Evolutionary conservation across 2,329 filamentous ascomycete species (phyloP).

Genomic region (Colletotrichum karsti): DNA sequence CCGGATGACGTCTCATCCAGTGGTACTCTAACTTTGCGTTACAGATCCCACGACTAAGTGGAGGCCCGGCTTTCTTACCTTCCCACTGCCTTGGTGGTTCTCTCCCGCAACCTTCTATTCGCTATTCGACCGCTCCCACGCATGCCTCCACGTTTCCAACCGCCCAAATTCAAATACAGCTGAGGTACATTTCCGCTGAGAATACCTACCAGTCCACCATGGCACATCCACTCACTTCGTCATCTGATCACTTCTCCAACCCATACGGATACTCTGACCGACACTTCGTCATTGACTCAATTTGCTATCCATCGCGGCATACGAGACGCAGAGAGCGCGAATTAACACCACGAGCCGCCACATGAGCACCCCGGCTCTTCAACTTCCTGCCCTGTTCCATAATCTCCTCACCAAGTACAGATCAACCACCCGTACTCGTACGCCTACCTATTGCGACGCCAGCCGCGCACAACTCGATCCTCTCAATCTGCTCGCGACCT

Average conservation of each 20-base stretch:
- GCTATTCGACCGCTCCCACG: neutral
- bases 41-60: neutral
- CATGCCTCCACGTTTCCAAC: slow-evolving; percentile 6
- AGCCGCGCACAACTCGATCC: slow-evolving; percentile 6
- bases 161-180: neutral
- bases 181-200: slow-evolving; percentile 5
- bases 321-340: slow-evolving; percentile 10
- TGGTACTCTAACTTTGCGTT: too few species aligned
- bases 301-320: neutral
- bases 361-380: neutral
- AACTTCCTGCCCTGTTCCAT: neutral
- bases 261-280: slow-evolving; percentile 12
- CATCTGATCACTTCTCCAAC: slow-evolving; percentile 26
- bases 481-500: neutral
- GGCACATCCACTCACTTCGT: slow-evolving; percentile 35
- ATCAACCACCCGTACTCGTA: too few species aligned
- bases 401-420: neutral
- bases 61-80: slow-evolving; percentile 13
- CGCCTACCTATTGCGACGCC: neutral
- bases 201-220: neutral
- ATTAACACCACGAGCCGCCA: neutral
- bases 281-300: slow-evolving; percentile 14
- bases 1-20: neutral
- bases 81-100: neutral
- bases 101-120: neutral